Evolutionary conservation across 2,329 filamentous ascomycete species (phyloP).

Genomic region (Apiospora hydei): DNA sequence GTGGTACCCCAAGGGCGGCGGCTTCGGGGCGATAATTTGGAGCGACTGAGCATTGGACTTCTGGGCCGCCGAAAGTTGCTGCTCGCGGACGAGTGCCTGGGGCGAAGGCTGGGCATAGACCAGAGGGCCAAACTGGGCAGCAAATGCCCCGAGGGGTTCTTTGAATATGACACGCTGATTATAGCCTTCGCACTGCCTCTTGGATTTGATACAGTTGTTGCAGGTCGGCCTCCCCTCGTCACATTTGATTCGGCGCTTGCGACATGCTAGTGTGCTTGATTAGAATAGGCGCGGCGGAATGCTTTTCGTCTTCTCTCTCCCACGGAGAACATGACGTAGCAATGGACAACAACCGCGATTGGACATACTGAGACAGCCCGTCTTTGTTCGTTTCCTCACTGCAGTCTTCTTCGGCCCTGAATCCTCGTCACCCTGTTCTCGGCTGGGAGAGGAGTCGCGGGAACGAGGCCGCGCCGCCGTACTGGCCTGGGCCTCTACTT

Average conservation of each 20-base stretch:
- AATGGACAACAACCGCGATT: slow-evolving; percentile 32
- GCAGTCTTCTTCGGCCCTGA: slow-evolving; percentile 55
- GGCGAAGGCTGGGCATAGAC: slow-evolving; percentile 54
- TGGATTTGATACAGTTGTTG: slow-evolving; percentile 86
- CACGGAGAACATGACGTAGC: slow-evolving; percentile 22
- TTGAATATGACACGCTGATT: slow-evolving; percentile 84
- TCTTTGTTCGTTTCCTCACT: slow-evolving; percentile 81
- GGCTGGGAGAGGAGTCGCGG: slow-evolving; percentile 42
- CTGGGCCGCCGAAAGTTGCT: slow-evolving; percentile 51
- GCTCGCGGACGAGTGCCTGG: slow-evolving; percentile 51
- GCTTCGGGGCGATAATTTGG: slow-evolving; percentile 61
- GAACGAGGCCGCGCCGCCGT: slow-evolving; percentile 35
- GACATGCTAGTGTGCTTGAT: slow-evolving; percentile 69
- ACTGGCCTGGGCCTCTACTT: slow-evolving; percentile 24
- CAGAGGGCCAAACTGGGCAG: slow-evolving; percentile 52
- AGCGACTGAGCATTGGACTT: slow-evolving; percentile 49
- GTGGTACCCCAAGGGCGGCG: slow-evolving; percentile 47
- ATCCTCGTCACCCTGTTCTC: slow-evolving; percentile 47
- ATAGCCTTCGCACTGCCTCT: slow-evolving; percentile 84
- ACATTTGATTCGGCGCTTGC: slow-evolving; percentile 95
- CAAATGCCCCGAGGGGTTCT: slow-evolving; percentile 68
- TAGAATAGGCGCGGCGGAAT: slow-evolving; percentile 25
- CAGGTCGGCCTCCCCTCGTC: slow-evolving; percentile 87
- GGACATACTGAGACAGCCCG: slow-evolving; percentile 82
- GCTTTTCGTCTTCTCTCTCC: background rate